Percentiles rank a stretch among this genome's conserved stretches.
phyloP scores from a whole-genome alignment of 2,329 filamentous ascomycete genomes.

The Nemania diffusa region DNA sequence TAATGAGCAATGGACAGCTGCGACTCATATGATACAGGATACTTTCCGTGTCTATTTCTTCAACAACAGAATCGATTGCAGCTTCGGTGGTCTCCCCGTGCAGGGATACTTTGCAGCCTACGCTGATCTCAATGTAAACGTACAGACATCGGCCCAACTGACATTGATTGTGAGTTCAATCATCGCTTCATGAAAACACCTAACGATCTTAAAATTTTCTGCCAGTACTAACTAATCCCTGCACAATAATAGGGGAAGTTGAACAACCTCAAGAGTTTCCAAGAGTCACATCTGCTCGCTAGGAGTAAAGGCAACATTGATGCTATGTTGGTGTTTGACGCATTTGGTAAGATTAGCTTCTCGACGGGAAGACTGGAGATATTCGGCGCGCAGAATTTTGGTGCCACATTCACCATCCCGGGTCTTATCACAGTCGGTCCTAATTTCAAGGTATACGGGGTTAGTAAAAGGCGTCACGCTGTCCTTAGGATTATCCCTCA shows the following conservation, averaged over 20 bases:
- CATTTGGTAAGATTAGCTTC: slow-evolving; percentile 26
- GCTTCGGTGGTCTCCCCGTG: slow-evolving; percentile 15
- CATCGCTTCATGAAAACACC: slow-evolving; percentile 1
- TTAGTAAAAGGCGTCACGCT: slow-evolving; percentile 13
- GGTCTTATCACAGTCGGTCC: slow-evolving; percentile 32
- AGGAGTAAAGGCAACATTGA: slow-evolving; percentile 32
- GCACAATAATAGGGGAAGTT: slow-evolving; percentile 24
- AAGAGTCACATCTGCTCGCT: slow-evolving; percentile 28
- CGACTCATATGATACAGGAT: slow-evolving; percentile 25
- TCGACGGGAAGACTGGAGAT: slow-evolving; percentile 27
- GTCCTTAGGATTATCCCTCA: background rate
- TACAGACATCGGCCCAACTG: slow-evolving; percentile 31
- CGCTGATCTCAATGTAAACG: slow-evolving; percentile 27
- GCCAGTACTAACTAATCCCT: no score
- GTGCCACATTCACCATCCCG: slow-evolving; percentile 19
- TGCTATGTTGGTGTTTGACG: slow-evolving; percentile 30
- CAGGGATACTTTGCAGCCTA: slow-evolving; percentile 23
- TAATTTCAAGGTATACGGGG: slow-evolving; percentile 27
- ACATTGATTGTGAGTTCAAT: slow-evolving; percentile 27
- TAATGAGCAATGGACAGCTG: slow-evolving; percentile 20
- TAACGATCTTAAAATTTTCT: no score
- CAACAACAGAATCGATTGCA: slow-evolving; percentile 9
- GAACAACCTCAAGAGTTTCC: slow-evolving; percentile 26
- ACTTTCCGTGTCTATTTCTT: slow-evolving; percentile 26
- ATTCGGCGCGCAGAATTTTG: slow-evolving; percentile 21